A percentile compares a stretch with the other conserved stretches of the same genome.
Conservation (phyloP, 2,329 filamentous ascomycete species). For the Cladosporium sphaerospermum region DNA sequence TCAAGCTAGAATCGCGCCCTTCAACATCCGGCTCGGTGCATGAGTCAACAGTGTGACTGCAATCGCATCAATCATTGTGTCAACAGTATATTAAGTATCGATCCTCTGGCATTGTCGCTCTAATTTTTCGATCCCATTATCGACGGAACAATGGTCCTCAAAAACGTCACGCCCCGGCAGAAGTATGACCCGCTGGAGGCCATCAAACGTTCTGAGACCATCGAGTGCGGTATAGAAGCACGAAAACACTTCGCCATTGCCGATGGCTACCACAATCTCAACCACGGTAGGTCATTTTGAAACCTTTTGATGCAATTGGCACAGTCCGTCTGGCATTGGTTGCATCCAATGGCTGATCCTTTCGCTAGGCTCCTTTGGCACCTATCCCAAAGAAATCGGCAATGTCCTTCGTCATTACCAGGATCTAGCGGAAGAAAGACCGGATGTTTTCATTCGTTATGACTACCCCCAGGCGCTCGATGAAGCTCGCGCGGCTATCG, state of each 20-base stretch:
- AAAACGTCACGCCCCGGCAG: background rate
- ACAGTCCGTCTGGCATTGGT: background rate
- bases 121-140: background rate
- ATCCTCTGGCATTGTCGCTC: background rate
- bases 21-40: background rate
- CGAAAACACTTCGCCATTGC: conserved; percentile 64
- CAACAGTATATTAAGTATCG: background rate
- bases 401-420: conserved; percentile 59
- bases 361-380: conserved; percentile 67
- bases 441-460: conserved; percentile 72
- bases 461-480: conserved; percentile 58
- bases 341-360: background rate
- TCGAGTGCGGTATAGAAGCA: conserved; percentile 36
- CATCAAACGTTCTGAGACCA: conserved; percentile 10
- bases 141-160: background rate
- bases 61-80: background rate
- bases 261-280: conserved; percentile 63
- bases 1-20: conserved; percentile 1
- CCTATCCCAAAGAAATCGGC: conserved; percentile 59
- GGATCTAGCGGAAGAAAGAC: conserved; percentile 57
- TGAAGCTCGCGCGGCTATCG: conserved; percentile 57
- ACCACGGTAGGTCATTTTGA: conserved; percentile 56
- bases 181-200: conserved; percentile 1
- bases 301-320: background rate
- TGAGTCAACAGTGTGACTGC: conserved; percentile 7